Conservation (phyloP, 2,329 filamentous ascomycete genomes). For the Magnaporthiopsis poae region DNA sequence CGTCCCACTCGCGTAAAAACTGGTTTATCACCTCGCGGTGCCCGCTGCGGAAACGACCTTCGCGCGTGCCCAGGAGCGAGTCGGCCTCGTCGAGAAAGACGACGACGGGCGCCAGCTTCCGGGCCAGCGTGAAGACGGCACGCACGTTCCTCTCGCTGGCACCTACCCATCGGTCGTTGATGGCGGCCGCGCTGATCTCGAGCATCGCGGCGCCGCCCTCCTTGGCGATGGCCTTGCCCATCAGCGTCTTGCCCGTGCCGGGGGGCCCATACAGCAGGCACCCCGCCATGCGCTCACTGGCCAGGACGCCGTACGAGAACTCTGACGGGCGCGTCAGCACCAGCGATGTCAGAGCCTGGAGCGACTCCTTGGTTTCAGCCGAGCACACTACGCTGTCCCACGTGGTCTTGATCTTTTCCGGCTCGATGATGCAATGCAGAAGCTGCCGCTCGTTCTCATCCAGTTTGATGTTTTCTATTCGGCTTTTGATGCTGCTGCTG, state of each 20-base stretch:
- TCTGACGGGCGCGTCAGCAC: slow-evolving; percentile 82
- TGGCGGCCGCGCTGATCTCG: slow-evolving; percentile 79
- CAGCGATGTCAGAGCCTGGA: slow-evolving; percentile 80
- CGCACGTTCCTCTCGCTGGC: slow-evolving; percentile 94
- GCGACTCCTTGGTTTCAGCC: slow-evolving; percentile 69
- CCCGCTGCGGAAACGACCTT: slow-evolving; percentile 53
- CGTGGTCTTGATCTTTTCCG: slow-evolving; percentile 71
- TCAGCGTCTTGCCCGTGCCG: slow-evolving; percentile 64
- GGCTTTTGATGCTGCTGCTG: neutral
- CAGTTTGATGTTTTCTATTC: slow-evolving; percentile 14
- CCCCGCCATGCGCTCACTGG: slow-evolving; percentile 82
- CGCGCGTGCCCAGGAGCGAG: slow-evolving; percentile 73
- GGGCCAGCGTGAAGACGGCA: slow-evolving; percentile 81
- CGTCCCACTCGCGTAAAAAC: slow-evolving; percentile 94
- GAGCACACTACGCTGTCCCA: slow-evolving; percentile 82
- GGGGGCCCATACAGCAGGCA: slow-evolving; percentile 81
- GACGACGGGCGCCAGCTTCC: slow-evolving; percentile 82
- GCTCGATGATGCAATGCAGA: slow-evolving; percentile 70
- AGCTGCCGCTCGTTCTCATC: slow-evolving; percentile 77
- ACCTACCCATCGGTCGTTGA: slow-evolving; percentile 94
- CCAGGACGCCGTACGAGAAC: slow-evolving; percentile 90
- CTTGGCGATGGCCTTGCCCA: slow-evolving; percentile 60
- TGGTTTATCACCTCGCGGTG: slow-evolving; percentile 92
- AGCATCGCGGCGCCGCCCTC: slow-evolving; percentile 64
- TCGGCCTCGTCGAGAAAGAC: slow-evolving; percentile 98